Evolutionary conservation across 2,329 filamentous ascomycete species (phyloP).

Genomic region (Neoarthrinium moseri): DNA sequence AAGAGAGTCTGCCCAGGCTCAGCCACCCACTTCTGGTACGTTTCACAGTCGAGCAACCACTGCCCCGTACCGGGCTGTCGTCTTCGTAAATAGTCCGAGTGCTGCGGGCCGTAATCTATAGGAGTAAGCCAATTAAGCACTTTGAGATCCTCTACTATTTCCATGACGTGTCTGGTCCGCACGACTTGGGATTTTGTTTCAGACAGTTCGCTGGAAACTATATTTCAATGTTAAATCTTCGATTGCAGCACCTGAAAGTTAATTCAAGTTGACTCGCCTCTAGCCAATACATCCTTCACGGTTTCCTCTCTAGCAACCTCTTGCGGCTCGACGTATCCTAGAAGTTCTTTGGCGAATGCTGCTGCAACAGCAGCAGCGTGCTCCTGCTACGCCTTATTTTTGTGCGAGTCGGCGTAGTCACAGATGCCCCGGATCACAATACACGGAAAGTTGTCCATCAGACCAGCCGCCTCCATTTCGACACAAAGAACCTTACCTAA

Average conservation of each 20-base stretch:
- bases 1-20: constrained; percentile 33
- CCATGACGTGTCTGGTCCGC: too few species aligned
- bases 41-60: constrained; percentile 14
- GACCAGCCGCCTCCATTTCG: constrained; percentile 18
- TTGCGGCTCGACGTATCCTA: neutral
- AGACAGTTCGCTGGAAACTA: too few species aligned
- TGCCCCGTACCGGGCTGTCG: constrained; percentile 6
- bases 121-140: constrained; percentile 38
- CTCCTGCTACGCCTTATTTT: constrained; percentile 22
- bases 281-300: neutral
- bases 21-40: constrained; percentile 13
- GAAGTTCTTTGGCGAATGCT: constrained; percentile 18
- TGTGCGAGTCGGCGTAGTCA: constrained; percentile 24
- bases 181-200: too few species aligned
- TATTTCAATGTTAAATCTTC: too few species aligned
- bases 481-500: constrained; percentile 17
- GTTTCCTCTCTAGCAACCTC: neutral
- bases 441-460: constrained; percentile 22
- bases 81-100: constrained; percentile 34
- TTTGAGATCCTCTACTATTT: neutral
- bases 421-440: constrained; percentile 24
- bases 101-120: constrained; percentile 33
- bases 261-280: neutral
- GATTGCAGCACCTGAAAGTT: too few species aligned
- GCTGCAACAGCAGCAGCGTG: constrained; percentile 18